Conservation (phyloP, 306 rosid genomes). For the Boehmeria nivea region DNA sequence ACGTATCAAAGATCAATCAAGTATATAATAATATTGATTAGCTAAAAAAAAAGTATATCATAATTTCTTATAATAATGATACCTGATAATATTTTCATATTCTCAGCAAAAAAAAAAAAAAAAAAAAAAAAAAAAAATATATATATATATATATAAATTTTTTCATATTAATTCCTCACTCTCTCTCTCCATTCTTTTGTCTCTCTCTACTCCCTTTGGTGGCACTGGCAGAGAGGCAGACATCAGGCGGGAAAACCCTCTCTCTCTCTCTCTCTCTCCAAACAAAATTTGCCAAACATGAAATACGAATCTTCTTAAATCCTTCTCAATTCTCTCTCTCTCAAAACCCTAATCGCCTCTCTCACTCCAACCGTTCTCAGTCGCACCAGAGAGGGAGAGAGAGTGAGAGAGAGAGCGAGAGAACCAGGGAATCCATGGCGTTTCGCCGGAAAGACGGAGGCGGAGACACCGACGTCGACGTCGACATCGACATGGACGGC, state of each 20-base stretch:
- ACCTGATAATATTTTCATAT: too few relatives aligned
- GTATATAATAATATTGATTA: too few relatives aligned
- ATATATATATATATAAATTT: background rate
- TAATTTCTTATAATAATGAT: too few relatives aligned
- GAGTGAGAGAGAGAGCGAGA: background rate
- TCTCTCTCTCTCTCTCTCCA: background rate
- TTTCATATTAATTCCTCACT: too few relatives aligned
- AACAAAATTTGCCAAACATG: background rate
- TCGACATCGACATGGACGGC: slow-evolving; percentile 33
- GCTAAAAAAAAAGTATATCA: too few relatives aligned
- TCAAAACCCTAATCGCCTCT: background rate
- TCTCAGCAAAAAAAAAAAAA: too few relatives aligned
- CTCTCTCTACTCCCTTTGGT: background rate
- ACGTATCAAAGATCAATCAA: too few relatives aligned
- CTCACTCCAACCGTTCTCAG: slow-evolving; percentile 14
- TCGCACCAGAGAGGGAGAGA: background rate
- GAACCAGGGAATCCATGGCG: slow-evolving; percentile 15
- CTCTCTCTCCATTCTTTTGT: too few relatives aligned
- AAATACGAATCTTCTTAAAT: background rate
- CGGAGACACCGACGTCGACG: slow-evolving; percentile 38
- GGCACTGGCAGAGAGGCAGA: background rate
- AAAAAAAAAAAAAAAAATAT: too few relatives aligned
- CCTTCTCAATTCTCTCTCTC: background rate
- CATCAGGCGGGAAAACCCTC: slow-evolving; percentile 5
- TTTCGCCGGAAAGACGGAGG: slow-evolving; percentile 7